A percentile compares a stretch with the other conserved stretches of the same genome.
Evolutionary conservation across 2,329 filamentous ascomycete species (phyloP).

Genomic region (Blastomyces percursus): DNA sequence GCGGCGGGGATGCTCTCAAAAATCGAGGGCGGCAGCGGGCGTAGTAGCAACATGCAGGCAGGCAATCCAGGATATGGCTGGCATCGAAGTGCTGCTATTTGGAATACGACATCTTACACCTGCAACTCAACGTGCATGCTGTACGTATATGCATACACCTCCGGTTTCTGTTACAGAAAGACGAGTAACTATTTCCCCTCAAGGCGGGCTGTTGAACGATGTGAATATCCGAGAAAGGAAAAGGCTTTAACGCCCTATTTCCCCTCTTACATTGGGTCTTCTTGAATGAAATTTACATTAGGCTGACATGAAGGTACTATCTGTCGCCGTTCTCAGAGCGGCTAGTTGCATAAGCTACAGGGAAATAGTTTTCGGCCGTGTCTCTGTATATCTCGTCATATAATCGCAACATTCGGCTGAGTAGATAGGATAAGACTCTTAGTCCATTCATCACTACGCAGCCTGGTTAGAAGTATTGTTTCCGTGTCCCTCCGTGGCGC

Average conservation of each 20-base stretch:
- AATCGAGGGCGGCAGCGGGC: neutral
- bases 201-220: neutral
- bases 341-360: neutral
- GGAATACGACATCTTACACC: neutral
- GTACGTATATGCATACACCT: neutral
- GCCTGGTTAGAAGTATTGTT: neutral
- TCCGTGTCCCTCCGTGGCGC: slow-evolving; percentile 3
- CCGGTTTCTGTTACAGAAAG: neutral
- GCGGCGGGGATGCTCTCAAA: neutral
- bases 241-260: neutral
- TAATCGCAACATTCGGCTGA: neutral
- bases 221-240: neutral
- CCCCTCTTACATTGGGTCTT: neutral
- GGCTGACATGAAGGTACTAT: neutral
- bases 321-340: neutral
- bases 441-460: neutral
- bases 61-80: neutral
- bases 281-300: neutral
- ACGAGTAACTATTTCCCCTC: neutral
- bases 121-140: slow-evolving; percentile 2
- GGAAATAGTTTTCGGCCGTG: neutral
- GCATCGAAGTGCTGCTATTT: neutral
- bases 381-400: neutral
- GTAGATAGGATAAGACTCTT: neutral
- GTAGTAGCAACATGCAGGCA: neutral